These are phyloP conservation scores for Akanthomyces lecanii DNA, from an alignment of 2,329 filamentous ascomycete genomes.

Conservation along the genomic window DNA sequence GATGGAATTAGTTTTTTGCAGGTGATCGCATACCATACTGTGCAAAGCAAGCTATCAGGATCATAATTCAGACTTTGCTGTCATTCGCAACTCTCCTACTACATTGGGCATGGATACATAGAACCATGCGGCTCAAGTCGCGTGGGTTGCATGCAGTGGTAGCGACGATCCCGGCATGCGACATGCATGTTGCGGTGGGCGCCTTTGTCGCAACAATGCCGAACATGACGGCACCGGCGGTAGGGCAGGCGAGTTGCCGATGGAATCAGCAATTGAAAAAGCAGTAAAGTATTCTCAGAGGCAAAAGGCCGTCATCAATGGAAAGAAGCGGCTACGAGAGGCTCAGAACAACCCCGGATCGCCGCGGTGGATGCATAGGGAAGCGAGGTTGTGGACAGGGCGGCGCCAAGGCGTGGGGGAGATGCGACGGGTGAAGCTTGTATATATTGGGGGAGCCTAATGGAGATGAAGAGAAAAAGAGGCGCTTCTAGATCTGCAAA, in stretches of 20 bases:
- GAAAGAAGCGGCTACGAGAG: conserved; percentile 4
- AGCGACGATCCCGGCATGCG: conserved; percentile 7
- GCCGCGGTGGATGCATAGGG: neutral
- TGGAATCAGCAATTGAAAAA: neutral
- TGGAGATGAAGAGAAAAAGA: too few relatives aligned
- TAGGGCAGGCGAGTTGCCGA: neutral
- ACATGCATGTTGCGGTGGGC: conserved; percentile 10
- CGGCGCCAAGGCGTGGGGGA: neutral
- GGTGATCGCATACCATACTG: too few relatives aligned
- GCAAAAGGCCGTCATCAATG: neutral
- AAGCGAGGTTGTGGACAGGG: neutral
- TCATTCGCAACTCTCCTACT: neutral
- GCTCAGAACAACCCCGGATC: neutral
- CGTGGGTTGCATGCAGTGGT: conserved; percentile 2
- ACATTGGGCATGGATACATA: neutral
- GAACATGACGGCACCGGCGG: neutral
- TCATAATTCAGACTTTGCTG: neutral
- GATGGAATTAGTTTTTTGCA: too few relatives aligned
- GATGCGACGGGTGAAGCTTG: neutral
- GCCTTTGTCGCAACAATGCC: neutral
- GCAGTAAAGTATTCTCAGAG: neutral
- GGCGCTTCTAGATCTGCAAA: neutral
- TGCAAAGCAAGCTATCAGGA: neutral
- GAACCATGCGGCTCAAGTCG: neutral
- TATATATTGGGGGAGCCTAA: too few relatives aligned